Base-by-base conservation (phyloP, 306 rosid genomes). In the Abrus pulchellus region DNA sequence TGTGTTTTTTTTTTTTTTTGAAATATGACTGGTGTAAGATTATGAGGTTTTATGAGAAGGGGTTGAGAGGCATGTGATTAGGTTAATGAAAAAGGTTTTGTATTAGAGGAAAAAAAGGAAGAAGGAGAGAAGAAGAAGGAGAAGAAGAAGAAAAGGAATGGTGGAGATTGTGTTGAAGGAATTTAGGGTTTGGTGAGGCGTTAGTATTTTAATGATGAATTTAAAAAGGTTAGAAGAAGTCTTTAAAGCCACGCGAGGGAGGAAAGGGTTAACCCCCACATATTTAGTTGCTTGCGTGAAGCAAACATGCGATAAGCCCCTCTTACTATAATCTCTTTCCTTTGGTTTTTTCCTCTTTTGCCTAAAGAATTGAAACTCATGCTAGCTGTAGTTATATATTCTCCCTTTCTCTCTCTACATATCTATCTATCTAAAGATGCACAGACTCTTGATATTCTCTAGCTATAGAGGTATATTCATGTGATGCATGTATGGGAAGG, bases 191-290 rank as follows among this genome's bases (percentile, higher is more conserved):
- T 88, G 92, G 90, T 86, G 91, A 85, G 84, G 80, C 55, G 48
- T 57, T 43, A 68, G 79, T 75, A 47, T 73, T 74, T 66, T 74
- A 85, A 82, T 83, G 85, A 81, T 57, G 63, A 80, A 79, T 76
- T 72, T 73, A 78, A 75, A 75, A 76, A 30, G 81, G 79, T 1
- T 33, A 62, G 61, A 66, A 55, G 61, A 86, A 92, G 90, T 72
- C 97, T 94, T 92, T 90, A 90, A 92, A 91, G 98, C 88, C 97
- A 92, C 93, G 97, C 92, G 92, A 91, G 77, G 81, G 88, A 90
- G 91, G 88, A 91, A 90, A 88, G 89, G 78, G 77, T 88, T 91
- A 90, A 85, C 88, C 67, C 83, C 72, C 83, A 87, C 89, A 92
- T 90, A 87, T 88, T 87, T 89, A 87, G 90, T 85, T 85, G 86